Evolutionary conservation across 2,329 filamentous ascomycete species (phyloP).

Genomic region (Talaromyces piceae): DNA sequence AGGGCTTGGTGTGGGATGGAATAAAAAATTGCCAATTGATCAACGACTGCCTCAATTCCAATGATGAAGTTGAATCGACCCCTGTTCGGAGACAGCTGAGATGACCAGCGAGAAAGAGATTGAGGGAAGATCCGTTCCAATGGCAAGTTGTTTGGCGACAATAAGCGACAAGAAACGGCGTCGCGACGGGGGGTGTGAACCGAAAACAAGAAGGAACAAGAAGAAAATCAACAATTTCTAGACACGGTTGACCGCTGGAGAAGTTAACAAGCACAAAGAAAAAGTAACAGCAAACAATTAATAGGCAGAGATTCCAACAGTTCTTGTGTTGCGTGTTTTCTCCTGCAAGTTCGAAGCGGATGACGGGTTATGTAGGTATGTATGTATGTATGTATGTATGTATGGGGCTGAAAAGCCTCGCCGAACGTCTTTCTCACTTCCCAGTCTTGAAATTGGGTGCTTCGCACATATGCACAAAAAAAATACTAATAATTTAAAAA

Average conservation of each 20-base stretch:
- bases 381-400: no score
- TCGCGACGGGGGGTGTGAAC: not conserved
- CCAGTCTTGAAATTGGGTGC: not conserved
- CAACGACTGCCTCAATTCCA: not conserved
- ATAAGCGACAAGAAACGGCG: not conserved
- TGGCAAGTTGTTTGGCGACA: not conserved
- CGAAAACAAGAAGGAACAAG: not conserved
- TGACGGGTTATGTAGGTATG: not conserved
- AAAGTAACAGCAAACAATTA: not conserved
- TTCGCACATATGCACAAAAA: no score
- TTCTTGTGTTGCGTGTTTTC: not conserved
- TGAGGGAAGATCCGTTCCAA: not conserved
- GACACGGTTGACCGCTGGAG: not conserved
- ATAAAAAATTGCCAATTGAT: not conserved
- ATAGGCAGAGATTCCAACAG: no score
- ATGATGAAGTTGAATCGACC: not conserved
- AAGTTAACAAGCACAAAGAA: not conserved
- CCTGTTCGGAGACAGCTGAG: not conserved
- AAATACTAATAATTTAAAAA: no score
- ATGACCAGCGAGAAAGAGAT: not conserved
- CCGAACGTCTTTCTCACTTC: not conserved
- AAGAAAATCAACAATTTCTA: not conserved
- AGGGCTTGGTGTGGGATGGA: not conserved
- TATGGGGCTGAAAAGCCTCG: slow-evolving; percentile 1
- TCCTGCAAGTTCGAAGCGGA: not conserved